Evolutionary conservation across 768 basidiomycete genomes (phyloP).

Genomic region (Naganishia antarctica): DNA sequence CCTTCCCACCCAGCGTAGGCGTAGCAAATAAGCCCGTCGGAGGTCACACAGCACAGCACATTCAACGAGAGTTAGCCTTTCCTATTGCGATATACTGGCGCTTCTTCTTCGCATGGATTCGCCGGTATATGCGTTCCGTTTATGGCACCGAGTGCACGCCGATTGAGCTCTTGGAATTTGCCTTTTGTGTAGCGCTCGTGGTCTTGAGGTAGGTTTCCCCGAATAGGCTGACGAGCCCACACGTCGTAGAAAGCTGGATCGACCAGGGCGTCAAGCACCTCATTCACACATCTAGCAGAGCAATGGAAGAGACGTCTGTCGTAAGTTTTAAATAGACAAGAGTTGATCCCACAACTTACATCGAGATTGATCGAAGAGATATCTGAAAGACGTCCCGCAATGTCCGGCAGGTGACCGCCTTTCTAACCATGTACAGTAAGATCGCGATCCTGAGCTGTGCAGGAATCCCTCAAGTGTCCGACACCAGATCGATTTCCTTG

Average conservation of each 20-base stretch:
- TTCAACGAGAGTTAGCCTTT: slow-evolving; percentile 9
- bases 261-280: slow-evolving; percentile 17
- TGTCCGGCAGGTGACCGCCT: not conserved
- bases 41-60: not conserved
- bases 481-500: not conserved
- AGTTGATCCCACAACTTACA: not conserved
- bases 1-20: slow-evolving; percentile 19
- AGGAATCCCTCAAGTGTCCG: not conserved
- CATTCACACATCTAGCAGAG: slow-evolving; percentile 2
- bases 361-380: not conserved
- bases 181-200: not conserved
- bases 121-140: slow-evolving; percentile 21
- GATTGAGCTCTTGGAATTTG: not conserved
- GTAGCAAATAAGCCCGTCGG: not conserved
- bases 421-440: not conserved
- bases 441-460: not conserved
- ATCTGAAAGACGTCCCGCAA: slow-evolving; percentile 11
- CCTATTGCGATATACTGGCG: slow-evolving; percentile 1
- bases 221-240: slow-evolving; percentile 1
- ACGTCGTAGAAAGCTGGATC: slow-evolving; percentile 16
- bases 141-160: slow-evolving; percentile 14
- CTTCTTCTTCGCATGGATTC: not conserved
- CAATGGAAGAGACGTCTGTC: not conserved
- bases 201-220: not conserved
- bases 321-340: not conserved